phyloP scores from a whole-genome alignment of 2,329 filamentous ascomycete species.

The Nemania abortiva region DNA sequence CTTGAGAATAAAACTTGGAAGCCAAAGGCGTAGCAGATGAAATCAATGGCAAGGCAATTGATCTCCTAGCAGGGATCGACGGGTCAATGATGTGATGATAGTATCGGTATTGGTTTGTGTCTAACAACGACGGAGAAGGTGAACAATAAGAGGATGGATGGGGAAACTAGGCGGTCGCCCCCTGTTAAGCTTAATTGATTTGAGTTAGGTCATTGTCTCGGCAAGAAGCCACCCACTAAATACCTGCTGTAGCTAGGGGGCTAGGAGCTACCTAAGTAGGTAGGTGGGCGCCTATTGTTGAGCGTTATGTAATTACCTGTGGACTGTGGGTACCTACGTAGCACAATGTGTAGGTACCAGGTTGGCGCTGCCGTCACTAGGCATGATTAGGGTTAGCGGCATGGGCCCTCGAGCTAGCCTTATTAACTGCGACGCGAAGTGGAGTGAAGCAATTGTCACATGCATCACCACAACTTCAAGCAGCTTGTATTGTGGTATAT shows the following conservation, averaged over 20 bases:
- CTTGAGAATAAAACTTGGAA: background rate
- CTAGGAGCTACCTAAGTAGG: background rate
- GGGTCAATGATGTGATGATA: background rate
- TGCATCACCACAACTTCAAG: constrained; percentile 20
- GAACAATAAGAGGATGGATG: constrained; percentile 19
- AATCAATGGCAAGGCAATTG: constrained; percentile 3
- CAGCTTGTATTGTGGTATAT: background rate
- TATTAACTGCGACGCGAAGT: background rate
- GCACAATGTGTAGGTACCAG: background rate
- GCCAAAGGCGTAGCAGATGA: background rate
- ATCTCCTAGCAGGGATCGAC: background rate
- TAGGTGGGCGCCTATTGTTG: background rate
- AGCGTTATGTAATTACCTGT: background rate
- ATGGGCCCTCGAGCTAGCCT: background rate
- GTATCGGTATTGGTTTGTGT: background rate
- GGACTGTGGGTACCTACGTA: background rate
- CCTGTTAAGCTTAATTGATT: constrained; percentile 32
- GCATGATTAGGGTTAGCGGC: constrained; percentile 17
- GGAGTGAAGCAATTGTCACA: constrained; percentile 35
- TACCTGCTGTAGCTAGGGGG: background rate
- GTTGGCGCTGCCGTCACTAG: background rate
- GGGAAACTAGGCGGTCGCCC: constrained; percentile 13
- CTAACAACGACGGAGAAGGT: constrained; percentile 5
- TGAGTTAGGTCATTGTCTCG: constrained; percentile 20
- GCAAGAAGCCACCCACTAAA: background rate